phyloP scores from a whole-genome alignment of 2,329 filamentous ascomycete genomes.

The Leptographium flavum region DNA sequence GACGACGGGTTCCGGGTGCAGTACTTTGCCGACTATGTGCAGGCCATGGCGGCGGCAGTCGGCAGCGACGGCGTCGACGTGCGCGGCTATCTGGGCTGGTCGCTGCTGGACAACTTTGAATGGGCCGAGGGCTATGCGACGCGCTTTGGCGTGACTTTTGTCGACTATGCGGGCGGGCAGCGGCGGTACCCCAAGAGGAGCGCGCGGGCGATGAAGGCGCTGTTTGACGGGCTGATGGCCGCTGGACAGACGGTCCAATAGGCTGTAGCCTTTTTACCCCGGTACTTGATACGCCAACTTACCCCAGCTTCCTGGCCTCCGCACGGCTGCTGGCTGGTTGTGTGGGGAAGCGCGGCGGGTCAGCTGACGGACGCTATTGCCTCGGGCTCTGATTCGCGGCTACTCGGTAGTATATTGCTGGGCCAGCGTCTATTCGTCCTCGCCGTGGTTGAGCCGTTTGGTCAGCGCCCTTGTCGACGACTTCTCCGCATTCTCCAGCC shows the following conservation, averaged over 20 bases:
- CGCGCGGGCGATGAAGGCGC: conserved; percentile 51
- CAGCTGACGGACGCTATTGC: background rate
- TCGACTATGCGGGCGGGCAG: conserved; percentile 70
- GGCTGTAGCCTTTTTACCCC: too few species aligned
- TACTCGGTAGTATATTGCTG: background rate
- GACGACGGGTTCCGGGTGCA: conserved; percentile 69
- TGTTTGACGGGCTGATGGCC: conserved; percentile 60
- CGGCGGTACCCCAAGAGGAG: conserved; percentile 76
- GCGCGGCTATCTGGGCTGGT: conserved; percentile 73
- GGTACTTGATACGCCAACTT: too few species aligned
- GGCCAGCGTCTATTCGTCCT: background rate
- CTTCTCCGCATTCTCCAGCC: too few species aligned
- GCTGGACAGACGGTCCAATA: too few species aligned
- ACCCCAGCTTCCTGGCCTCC: background rate
- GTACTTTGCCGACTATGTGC: conserved; percentile 68
- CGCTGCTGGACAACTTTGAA: conserved; percentile 80
- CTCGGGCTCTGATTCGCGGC: background rate
- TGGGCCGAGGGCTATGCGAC: conserved; percentile 89
- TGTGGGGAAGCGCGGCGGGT: background rate
- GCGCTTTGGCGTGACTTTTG: conserved; percentile 69
- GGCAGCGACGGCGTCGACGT: conserved; percentile 63
- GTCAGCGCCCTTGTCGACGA: too few species aligned
- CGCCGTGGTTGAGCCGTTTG: background rate
- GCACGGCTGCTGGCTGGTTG: background rate
- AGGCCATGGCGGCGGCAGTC: conserved; percentile 60